A percentile compares a stretch with the other conserved stretches of the same genome.
These are phyloP conservation scores for Torulaspora franciscae DNA, from an alignment of 805 yeast species.

Conservation along the genomic window DNA sequence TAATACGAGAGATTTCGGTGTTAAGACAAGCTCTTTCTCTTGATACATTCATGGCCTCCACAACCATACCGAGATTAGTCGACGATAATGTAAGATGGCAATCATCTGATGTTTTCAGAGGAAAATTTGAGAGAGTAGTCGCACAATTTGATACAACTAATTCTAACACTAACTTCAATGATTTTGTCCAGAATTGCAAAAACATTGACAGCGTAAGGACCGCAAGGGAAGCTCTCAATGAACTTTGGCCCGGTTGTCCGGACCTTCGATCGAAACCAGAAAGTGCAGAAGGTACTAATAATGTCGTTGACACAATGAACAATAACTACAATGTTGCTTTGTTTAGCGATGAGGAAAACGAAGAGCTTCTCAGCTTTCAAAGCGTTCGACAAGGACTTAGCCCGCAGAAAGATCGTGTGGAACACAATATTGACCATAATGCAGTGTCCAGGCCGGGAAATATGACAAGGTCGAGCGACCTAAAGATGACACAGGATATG, in stretches of 20 bases:
- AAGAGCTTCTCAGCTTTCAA: constrained; percentile 12
- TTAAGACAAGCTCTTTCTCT: constrained; percentile 45
- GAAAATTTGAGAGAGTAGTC: constrained; percentile 34
- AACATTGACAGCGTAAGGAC: constrained; percentile 30
- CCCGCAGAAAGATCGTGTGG: neutral
- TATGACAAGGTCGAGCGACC: constrained; percentile 15
- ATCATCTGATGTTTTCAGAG: constrained; percentile 38
- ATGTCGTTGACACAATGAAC: constrained; percentile 8
- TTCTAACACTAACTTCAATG: constrained; percentile 11
- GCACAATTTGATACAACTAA: constrained; percentile 12
- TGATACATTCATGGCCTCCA: constrained; percentile 26
- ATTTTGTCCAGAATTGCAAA: constrained; percentile 23
- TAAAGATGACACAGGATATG: constrained; percentile 23
- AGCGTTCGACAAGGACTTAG: neutral
- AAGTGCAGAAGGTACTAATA: neutral
- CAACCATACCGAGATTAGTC: constrained; percentile 27
- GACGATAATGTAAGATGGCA: constrained; percentile 37
- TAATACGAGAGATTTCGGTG: constrained; percentile 54
- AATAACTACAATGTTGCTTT: constrained; percentile 6
- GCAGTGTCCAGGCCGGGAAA: neutral
- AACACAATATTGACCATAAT: neutral
- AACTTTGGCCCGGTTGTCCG: constrained; percentile 28
- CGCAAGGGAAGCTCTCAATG: constrained; percentile 32
- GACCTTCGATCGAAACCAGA: neutral
- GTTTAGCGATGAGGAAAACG: constrained; percentile 14